Conservation (phyloP, 2,329 filamentous ascomycete genomes). For the Aspergillus amoenus region DNA sequence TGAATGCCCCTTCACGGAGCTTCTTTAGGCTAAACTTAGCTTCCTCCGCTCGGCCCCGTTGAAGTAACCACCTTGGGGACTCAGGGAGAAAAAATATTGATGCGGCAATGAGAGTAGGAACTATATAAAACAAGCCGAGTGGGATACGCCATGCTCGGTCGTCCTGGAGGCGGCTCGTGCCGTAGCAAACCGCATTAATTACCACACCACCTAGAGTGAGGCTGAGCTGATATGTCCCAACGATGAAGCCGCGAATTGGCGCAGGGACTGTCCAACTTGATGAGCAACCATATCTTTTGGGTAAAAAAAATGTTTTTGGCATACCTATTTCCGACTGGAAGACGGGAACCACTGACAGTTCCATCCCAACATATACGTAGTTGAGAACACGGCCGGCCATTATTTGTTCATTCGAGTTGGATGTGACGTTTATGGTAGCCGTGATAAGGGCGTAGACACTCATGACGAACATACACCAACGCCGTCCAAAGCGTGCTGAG, state of each 20-base stretch:
- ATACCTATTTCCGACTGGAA: constrained; percentile 25
- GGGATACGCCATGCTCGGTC: constrained; percentile 36
- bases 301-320: too few species aligned
- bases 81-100: constrained; percentile 32
- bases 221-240: constrained; percentile 10
- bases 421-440: constrained; percentile 34
- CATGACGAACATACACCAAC: constrained; percentile 40
- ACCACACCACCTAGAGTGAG: not conserved
- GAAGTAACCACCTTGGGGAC: constrained; percentile 29
- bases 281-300: not conserved
- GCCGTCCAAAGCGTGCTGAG: constrained; percentile 32
- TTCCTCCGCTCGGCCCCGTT: constrained; percentile 27
- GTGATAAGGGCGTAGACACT: constrained; percentile 35
- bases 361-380: constrained; percentile 43
- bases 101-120: constrained; percentile 29
- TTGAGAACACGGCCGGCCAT: constrained; percentile 38
- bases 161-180: constrained; percentile 28
- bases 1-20: constrained; percentile 14
- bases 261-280: constrained; percentile 28
- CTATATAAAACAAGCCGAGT: constrained; percentile 34
- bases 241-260: constrained; percentile 5
- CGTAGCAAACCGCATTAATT: constrained; percentile 23
- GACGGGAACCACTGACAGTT: constrained; percentile 16
- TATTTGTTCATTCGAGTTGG: constrained; percentile 29
- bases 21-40: constrained; percentile 24